A percentile compares a stretch with the other conserved stretches of the same genome.
These are phyloP conservation scores for Magnaporthales sp. DNA, from an alignment of 2,329 filamentous ascomycete species.

Conservation along the genomic window DNA sequence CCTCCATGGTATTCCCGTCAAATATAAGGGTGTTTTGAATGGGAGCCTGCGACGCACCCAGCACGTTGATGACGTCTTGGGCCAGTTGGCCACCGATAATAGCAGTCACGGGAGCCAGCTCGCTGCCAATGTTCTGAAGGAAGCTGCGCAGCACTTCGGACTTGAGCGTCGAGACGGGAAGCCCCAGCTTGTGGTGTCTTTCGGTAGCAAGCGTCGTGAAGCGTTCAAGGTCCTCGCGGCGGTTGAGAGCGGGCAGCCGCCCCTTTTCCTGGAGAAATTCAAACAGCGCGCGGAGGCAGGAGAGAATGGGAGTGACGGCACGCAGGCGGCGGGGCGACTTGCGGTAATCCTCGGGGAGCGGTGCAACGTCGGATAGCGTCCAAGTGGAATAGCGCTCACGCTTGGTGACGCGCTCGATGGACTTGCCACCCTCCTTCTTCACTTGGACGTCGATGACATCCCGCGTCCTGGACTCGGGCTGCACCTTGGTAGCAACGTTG, in stretches of 20 bases:
- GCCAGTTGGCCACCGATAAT: constrained; percentile 85
- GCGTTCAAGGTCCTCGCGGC: constrained; percentile 55
- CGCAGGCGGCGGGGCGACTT: constrained; percentile 60
- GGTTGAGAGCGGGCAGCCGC: constrained; percentile 40
- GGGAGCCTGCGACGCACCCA: constrained; percentile 84
- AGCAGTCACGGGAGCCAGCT: constrained; percentile 79
- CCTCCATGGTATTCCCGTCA: constrained; percentile 73
- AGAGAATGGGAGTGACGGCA: constrained; percentile 74
- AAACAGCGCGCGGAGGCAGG: constrained; percentile 85
- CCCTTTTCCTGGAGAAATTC: constrained; percentile 60
- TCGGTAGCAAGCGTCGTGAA: constrained; percentile 74
- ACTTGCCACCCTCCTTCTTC: constrained; percentile 61
- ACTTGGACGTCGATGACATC: constrained; percentile 63
- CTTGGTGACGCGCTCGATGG: constrained; percentile 82
- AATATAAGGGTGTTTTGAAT: constrained; percentile 94
- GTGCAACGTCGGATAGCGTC: constrained; percentile 68
- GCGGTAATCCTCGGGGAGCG: constrained; percentile 60
- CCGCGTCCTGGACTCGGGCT: constrained; percentile 68
- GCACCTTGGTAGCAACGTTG: constrained; percentile 56
- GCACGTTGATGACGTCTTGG: constrained; percentile 95
- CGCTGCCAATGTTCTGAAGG: constrained; percentile 74
- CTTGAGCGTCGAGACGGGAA: constrained; percentile 58
- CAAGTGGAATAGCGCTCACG: constrained; percentile 84
- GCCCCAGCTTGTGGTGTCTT: constrained; percentile 65
- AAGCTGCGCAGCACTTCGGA: constrained; percentile 74